phyloP scores from a whole-genome alignment of 768 basidiomycete species.

The Imleria badia region DNA sequence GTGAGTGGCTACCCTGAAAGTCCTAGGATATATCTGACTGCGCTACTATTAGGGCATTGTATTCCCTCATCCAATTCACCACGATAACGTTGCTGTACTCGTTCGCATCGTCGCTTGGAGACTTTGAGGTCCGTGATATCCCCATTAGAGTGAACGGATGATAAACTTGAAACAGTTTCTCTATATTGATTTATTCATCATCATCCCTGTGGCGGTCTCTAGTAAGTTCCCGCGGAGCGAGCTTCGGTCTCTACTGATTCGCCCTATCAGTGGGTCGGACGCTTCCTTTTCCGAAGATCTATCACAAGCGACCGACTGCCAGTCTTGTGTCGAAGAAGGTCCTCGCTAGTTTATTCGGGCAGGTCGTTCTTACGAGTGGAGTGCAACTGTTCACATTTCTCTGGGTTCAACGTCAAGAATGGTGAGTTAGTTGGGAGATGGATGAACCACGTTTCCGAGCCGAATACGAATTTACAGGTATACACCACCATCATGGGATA shows the following conservation, averaged over 20 bases:
- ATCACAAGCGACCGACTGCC: conserved; percentile 90
- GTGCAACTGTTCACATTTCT: conserved; percentile 87
- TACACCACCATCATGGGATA: conserved; percentile 53
- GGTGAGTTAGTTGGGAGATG: conserved; percentile 46
- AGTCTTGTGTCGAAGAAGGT: conserved; percentile 96
- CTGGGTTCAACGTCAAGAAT: conserved; percentile 82
- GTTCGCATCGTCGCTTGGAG: conserved; percentile 93
- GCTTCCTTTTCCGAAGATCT: conserved; percentile 81
- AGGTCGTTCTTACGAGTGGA: conserved; percentile 80
- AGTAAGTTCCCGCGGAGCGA: conserved; percentile 54
- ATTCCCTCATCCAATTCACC: conserved; percentile 99
- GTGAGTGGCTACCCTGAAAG: conserved; percentile 47
- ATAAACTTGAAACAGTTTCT: conserved; percentile 60
- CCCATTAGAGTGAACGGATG: conserved; percentile 5
- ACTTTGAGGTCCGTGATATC: conserved; percentile 74
- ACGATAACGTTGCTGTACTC: conserved; percentile 94
- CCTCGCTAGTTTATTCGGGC: conserved; percentile 88
- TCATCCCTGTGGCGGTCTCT: conserved; percentile 93
- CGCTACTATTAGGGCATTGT: conserved; percentile 73
- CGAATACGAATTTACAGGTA: conserved; percentile 55
- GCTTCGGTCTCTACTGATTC: conserved; percentile 3
- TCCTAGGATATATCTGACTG: conserved; percentile 7
- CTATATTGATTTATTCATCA: conserved; percentile 97
- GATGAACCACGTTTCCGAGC: neutral
- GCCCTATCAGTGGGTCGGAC: conserved; percentile 83